A percentile compares a stretch with the other conserved stretches of the same genome.
These are phyloP conservation scores for Drosera spatulata DNA, from an alignment of 179 eudicot genomes.

Conservation along the genomic window DNA sequence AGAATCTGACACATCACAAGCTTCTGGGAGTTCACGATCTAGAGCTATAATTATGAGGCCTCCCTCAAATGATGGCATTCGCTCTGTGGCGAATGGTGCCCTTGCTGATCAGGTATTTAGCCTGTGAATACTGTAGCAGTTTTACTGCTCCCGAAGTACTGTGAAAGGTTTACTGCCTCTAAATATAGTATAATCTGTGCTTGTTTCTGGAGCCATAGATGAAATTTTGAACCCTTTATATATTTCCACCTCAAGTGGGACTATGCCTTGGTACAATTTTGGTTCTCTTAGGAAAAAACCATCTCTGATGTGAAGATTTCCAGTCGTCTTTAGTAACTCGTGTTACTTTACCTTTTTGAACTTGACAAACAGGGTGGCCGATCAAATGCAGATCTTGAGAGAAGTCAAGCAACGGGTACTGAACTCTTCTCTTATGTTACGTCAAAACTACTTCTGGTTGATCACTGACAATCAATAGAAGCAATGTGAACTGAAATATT, in stretches of 20 bases:
- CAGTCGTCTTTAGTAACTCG: too few relatives aligned
- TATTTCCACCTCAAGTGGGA: too few relatives aligned
- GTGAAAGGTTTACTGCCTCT: too few relatives aligned
- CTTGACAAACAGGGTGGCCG: conserved; percentile 20
- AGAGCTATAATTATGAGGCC: conserved; percentile 56
- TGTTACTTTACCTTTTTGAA: not conserved
- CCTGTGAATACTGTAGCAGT: too few relatives aligned
- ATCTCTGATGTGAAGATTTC: too few relatives aligned
- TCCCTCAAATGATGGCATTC: conserved; percentile 29
- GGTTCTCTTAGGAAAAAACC: too few relatives aligned
- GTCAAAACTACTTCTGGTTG: not conserved
- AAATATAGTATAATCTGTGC: too few relatives aligned
- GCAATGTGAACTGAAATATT: too few relatives aligned
- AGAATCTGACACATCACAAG: conserved; percentile 47
- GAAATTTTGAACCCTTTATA: too few relatives aligned
- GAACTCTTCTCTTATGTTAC: not conserved
- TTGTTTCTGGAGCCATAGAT: too few relatives aligned
- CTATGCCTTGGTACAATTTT: too few relatives aligned
- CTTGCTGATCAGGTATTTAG: conserved; percentile 59
- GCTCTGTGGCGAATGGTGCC: conserved; percentile 52
- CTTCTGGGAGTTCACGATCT: conserved; percentile 62
- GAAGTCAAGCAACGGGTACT: conserved; percentile 30
- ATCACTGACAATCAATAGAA: not conserved
- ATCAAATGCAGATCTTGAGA: conserved; percentile 26
- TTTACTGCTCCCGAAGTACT: too few relatives aligned